A percentile compares a stretch with the other conserved stretches of the same genome.
phyloP scores from a whole-genome alignment of 2,329 filamentous ascomycete species.

The Xylariales sp. region DNA sequence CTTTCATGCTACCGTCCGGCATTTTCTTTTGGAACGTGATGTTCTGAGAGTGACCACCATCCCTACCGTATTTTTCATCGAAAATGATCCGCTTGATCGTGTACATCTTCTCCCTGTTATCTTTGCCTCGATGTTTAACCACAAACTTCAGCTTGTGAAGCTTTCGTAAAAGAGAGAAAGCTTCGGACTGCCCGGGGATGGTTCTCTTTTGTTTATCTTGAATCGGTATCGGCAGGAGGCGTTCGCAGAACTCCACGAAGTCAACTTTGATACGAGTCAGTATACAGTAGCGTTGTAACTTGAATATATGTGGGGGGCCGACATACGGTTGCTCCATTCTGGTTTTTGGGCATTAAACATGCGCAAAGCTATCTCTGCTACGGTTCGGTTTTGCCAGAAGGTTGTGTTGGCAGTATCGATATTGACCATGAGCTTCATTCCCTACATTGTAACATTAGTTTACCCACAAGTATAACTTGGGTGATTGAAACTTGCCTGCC shows the following conservation, averaged over 20 bases:
- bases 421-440: conserved; percentile 79
- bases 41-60: conserved; percentile 62
- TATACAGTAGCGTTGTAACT: conserved; percentile 20
- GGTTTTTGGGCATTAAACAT: conserved; percentile 42
- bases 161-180: conserved; percentile 66
- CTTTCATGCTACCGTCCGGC: conserved; percentile 53
- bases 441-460: conserved; percentile 43
- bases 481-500: conserved; percentile 59
- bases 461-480: conserved; percentile 21
- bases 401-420: conserved; percentile 91
- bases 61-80: conserved; percentile 54
- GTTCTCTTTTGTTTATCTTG: conserved; percentile 38
- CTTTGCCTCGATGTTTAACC: conserved; percentile 64
- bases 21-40: conserved; percentile 65
- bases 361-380: conserved; percentile 53
- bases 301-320: neutral
- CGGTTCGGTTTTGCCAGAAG: conserved; percentile 73
- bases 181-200: conserved; percentile 57
- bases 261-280: conserved; percentile 50
- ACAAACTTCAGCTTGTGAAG: conserved; percentile 67
- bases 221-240: conserved; percentile 52
- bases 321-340: conserved; percentile 49
- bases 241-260: conserved; percentile 44
- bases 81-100: conserved; percentile 65
- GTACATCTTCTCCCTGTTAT: conserved; percentile 60